These are phyloP conservation scores for Neurospora sp. DNA, from an alignment of 495 filamentous ascomycete genomes.

Conservation along the genomic window DNA sequence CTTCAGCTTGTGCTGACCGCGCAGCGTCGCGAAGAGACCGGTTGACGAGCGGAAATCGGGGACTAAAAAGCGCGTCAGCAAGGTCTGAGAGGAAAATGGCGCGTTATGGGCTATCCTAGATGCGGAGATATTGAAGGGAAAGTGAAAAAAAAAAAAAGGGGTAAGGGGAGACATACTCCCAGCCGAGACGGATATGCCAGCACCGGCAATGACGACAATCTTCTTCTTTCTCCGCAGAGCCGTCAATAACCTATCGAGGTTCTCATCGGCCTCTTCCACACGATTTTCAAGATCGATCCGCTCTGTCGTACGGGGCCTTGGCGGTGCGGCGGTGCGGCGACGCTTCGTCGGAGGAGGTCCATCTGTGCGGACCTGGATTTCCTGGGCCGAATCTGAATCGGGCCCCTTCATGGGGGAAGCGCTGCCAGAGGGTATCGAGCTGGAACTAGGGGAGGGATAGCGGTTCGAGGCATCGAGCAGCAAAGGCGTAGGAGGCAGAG, in stretches of 20 bases:
- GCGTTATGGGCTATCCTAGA: not conserved
- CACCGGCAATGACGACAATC: constrained; percentile 93
- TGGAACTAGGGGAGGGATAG: constrained; percentile 34
- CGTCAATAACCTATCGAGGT: constrained; percentile 60
- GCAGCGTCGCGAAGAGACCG: constrained; percentile 76
- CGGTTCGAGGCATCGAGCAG: constrained; percentile 20
- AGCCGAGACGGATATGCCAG: constrained; percentile 91
- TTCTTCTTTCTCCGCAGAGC: constrained; percentile 83
- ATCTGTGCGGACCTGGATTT: constrained; percentile 47
- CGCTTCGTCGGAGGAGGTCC: constrained; percentile 64
- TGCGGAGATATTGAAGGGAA: not conserved
- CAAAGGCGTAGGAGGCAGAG: constrained; percentile 42
- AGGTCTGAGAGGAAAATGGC: not conserved
- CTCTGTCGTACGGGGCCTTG: constrained; percentile 65
- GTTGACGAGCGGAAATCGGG: constrained; percentile 91
- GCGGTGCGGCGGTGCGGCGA: constrained; percentile 50
- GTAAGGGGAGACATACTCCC: constrained; percentile 59
- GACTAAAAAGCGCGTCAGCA: constrained; percentile 45
- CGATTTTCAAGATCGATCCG: constrained; percentile 59
- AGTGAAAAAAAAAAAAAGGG: not conserved
- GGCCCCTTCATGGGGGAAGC: constrained; percentile 30
- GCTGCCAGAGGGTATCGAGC: constrained; percentile 26
- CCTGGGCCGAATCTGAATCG: constrained; percentile 22
- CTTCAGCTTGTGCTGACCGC: constrained; percentile 80
- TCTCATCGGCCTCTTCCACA: constrained; percentile 30